Evolutionary conservation across 164 flowering plant species (phyloP).

Genomic region (Nelumbo lutea): DNA sequence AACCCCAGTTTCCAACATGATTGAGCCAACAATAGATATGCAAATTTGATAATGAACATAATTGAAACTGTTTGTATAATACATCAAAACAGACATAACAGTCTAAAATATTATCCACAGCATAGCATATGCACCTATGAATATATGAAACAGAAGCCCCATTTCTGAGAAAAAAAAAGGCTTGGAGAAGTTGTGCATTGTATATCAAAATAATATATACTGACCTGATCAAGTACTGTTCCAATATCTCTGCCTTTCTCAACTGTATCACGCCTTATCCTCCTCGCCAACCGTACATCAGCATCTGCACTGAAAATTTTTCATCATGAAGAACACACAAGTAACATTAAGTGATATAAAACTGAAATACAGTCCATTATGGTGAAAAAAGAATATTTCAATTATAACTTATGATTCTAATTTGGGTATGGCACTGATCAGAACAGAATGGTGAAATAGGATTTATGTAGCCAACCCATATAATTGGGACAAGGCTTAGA

Average conservation of each 20-base stretch:
- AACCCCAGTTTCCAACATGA: background rate
- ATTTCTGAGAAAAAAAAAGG: background rate
- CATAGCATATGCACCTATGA: background rate
- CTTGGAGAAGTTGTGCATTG: background rate
- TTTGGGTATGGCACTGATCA: background rate
- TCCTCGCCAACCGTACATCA: constrained; percentile 93
- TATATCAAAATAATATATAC: constrained; percentile 5
- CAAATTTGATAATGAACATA: background rate
- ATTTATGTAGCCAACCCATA: too few relatives aligned
- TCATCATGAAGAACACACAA: constrained; percentile 36
- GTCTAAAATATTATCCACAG: background rate
- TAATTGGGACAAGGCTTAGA: too few relatives aligned
- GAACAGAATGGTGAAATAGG: too few relatives aligned
- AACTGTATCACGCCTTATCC: constrained; percentile 92
- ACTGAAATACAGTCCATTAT: background rate
- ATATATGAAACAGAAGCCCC: too few relatives aligned
- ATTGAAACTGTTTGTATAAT: background rate
- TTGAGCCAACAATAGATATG: background rate
- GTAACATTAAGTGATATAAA: constrained; percentile 7
- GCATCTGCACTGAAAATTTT: constrained; percentile 90
- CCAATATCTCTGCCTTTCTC: constrained; percentile 88
- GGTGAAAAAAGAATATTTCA: background rate
- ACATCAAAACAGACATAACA: background rate
- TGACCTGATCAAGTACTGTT: constrained; percentile 84
- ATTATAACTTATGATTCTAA: background rate